Evolutionary conservation across 2,329 filamentous ascomycete genomes (phyloP).

Genomic region (Massarina eburnea): DNA sequence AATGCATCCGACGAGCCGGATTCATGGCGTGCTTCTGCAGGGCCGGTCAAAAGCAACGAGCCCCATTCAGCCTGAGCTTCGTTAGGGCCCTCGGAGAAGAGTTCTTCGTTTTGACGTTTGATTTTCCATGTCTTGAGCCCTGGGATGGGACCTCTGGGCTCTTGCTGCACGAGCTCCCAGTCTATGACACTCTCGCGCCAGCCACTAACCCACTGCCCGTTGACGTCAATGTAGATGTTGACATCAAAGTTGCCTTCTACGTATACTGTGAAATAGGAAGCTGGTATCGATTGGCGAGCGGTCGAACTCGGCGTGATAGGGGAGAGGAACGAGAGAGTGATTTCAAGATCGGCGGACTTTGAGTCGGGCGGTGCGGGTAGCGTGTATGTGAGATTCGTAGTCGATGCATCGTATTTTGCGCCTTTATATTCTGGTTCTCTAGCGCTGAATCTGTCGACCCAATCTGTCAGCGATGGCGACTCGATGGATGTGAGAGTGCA

Average conservation of each 20-base stretch:
- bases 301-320: conserved; percentile 82
- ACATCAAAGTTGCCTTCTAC: conserved; percentile 65
- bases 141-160: conserved; percentile 39
- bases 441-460: conserved; percentile 55
- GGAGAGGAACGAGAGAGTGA: conserved; percentile 69
- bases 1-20: conserved; percentile 67
- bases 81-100: conserved; percentile 73
- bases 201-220: conserved; percentile 77
- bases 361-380: conserved; percentile 52
- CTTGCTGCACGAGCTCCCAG: conserved; percentile 63
- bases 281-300: conserved; percentile 78
- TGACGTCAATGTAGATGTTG: conserved; percentile 51
- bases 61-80: conserved; percentile 82
- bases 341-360: conserved; percentile 49
- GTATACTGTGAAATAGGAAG: conserved; percentile 72
- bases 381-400: conserved; percentile 67
- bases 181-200: conserved; percentile 67
- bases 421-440: conserved; percentile 62
- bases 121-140: conserved; percentile 68
- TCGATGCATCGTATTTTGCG: conserved; percentile 68
- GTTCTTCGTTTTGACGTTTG: conserved; percentile 60
- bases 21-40: conserved; percentile 67
- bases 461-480: background rate
- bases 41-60: conserved; percentile 73
- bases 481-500: background rate